Conservation (phyloP, 75 land plant species). For the Gnetum montanum region DNA sequence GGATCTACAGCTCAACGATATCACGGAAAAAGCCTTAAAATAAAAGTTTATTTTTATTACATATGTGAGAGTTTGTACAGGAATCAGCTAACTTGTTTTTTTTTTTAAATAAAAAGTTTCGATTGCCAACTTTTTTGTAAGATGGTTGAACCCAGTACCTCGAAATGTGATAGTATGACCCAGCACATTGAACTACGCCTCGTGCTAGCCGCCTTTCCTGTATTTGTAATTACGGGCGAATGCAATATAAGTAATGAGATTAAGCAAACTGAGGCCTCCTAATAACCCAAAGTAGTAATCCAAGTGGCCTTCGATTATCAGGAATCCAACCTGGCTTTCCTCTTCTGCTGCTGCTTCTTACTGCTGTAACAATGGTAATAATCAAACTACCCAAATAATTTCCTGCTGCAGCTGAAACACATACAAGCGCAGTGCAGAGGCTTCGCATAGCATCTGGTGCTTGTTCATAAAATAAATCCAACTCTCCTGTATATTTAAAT, state of each 20-base stretch:
- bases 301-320: slow-evolving; percentile 44
- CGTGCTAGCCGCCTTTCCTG: neutral
- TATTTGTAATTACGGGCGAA: slow-evolving; percentile 19
- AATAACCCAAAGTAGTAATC: slow-evolving; percentile 60
- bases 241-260: slow-evolving; percentile 18
- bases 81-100: too few relatives aligned
- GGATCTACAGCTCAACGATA: too few relatives aligned
- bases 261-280: slow-evolving; percentile 28
- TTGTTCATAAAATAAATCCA: slow-evolving; percentile 80
- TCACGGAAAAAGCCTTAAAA: too few relatives aligned
- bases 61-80: too few relatives aligned
- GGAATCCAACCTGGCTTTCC: slow-evolving; percentile 52
- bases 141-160: too few relatives aligned
- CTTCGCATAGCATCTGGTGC: slow-evolving; percentile 84
- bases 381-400: slow-evolving; percentile 60
- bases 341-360: slow-evolving; percentile 15
- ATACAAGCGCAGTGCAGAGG: slow-evolving; percentile 44
- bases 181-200: too few relatives aligned
- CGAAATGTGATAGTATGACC: too few relatives aligned
- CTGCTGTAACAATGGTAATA: slow-evolving; percentile 31
- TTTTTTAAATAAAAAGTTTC: too few relatives aligned
- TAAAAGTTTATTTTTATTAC: too few relatives aligned
- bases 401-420: slow-evolving; percentile 46
- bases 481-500: slow-evolving; percentile 59
- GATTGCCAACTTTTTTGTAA: too few relatives aligned